Percentiles rank a stretch among this genome's conserved stretches.
Conservation (phyloP, 139 green algal genomes). For the Chlamydomonas incerta region DNA sequence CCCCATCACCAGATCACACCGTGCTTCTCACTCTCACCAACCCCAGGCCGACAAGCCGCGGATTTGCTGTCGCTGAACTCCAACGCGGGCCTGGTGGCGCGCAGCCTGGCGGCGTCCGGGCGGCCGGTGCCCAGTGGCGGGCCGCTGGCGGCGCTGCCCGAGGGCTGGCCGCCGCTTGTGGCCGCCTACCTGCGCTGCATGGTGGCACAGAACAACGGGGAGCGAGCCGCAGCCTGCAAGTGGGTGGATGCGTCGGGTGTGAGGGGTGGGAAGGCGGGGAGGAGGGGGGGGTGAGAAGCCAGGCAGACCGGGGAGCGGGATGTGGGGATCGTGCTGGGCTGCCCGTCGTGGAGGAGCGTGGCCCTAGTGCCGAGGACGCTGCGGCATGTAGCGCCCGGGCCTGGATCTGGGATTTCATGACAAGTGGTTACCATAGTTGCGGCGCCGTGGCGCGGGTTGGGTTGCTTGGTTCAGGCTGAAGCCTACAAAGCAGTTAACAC, state of each 20-base stretch:
- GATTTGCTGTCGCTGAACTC: conserved; percentile 7
- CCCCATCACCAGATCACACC: too few relatives aligned
- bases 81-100: background rate
- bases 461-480: too few relatives aligned
- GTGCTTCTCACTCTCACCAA: background rate
- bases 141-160: conserved; percentile 13
- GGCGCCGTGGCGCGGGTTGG: too few relatives aligned
- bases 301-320: too few relatives aligned
- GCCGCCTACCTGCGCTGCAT: conserved; percentile 48
- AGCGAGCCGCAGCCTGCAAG: conserved; percentile 48
- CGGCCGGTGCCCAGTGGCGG: background rate
- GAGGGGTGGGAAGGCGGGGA: background rate
- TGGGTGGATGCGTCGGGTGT: conserved; percentile 22
- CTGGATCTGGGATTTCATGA: too few relatives aligned
- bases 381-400: too few relatives aligned
- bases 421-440: too few relatives aligned
- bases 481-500: too few relatives aligned
- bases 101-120: background rate
- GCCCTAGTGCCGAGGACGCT: too few relatives aligned
- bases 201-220: conserved; percentile 45
- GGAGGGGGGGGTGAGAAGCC: too few relatives aligned
- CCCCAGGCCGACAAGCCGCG: conserved; percentile 12
- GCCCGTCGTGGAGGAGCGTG: too few relatives aligned
- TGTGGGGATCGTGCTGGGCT: too few relatives aligned
- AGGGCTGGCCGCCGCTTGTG: conserved; percentile 41